phyloP scores from a whole-genome alignment of 306 rosid genomes.

The Vicia faba region DNA sequence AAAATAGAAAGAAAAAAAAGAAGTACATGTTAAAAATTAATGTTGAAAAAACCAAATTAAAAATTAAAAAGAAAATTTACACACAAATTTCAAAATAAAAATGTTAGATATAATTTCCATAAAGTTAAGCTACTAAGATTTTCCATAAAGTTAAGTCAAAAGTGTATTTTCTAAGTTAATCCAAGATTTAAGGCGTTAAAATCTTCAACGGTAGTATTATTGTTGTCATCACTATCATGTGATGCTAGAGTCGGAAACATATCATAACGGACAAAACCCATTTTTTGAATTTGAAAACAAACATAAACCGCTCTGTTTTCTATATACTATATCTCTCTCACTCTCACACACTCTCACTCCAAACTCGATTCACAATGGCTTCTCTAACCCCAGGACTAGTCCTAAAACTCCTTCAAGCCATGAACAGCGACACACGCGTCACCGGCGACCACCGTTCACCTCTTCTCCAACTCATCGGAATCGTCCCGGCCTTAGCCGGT shows the following conservation, averaged over 20 bases:
- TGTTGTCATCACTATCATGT: not conserved
- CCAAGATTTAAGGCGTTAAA: too few species aligned
- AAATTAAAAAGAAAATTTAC: too few species aligned
- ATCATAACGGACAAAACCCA: not conserved
- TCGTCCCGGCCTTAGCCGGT: constrained; percentile 86
- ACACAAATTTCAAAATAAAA: too few species aligned
- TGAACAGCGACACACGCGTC: constrained; percentile 80
- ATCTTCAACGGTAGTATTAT: too few species aligned
- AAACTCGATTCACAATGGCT: constrained; percentile 57
- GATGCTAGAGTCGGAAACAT: not conserved
- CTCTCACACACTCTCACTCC: not conserved
- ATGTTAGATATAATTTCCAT: too few species aligned
- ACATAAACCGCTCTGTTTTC: constrained; percentile 10
- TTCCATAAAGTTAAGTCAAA: too few species aligned
- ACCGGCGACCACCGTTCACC: constrained; percentile 99
- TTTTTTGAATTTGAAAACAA: not conserved
- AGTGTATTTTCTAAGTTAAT: too few species aligned
- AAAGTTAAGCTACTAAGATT: too few species aligned
- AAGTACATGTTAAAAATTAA: too few species aligned
- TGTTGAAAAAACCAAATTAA: too few species aligned
- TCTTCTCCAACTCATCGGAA: constrained; percentile 87
- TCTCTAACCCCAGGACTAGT: constrained; percentile 85
- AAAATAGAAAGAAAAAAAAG: too few species aligned
- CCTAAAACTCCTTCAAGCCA: constrained; percentile 75
- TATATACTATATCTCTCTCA: not conserved